Evolutionary conservation across 1,284 basidiomycete species (phyloP).

Genomic region (Xerocomus tenax): DNA sequence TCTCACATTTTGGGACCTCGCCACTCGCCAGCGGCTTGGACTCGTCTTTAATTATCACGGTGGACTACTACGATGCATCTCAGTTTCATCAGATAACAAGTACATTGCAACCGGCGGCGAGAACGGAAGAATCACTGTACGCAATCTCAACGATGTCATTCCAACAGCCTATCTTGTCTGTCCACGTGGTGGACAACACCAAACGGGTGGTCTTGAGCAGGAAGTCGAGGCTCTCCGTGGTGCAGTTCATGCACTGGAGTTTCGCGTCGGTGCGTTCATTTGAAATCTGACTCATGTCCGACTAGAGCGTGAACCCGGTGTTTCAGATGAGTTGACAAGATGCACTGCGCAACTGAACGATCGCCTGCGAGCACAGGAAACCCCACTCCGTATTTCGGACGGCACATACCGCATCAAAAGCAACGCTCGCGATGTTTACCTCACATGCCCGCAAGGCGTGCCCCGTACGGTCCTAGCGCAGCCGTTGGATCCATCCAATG

Average conservation of each 20-base stretch:
- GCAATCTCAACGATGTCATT: background rate
- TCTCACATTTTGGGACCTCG: background rate
- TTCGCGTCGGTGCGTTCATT: background rate
- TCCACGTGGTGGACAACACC: background rate
- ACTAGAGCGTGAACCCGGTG: background rate
- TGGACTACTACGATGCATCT: background rate
- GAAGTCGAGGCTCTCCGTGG: background rate
- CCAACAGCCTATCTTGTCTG: background rate
- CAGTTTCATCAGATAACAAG: background rate
- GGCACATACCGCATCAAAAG: conserved; percentile 1
- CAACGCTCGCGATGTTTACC: background rate
- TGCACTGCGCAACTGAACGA: no score
- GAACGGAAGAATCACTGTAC: background rate
- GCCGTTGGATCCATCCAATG: background rate
- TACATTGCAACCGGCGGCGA: background rate
- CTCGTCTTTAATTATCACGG: background rate
- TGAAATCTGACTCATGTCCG: background rate
- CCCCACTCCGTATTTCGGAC: background rate
- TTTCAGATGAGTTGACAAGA: background rate
- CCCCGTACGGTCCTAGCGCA: background rate
- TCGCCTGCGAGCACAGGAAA: background rate
- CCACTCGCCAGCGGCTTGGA: background rate
- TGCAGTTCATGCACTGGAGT: background rate
- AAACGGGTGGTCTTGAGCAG: background rate
- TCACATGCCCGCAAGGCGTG: background rate